These are phyloP conservation scores for Ricinus communis DNA, from an alignment of 345 rosid species.

Conservation along the genomic window DNA sequence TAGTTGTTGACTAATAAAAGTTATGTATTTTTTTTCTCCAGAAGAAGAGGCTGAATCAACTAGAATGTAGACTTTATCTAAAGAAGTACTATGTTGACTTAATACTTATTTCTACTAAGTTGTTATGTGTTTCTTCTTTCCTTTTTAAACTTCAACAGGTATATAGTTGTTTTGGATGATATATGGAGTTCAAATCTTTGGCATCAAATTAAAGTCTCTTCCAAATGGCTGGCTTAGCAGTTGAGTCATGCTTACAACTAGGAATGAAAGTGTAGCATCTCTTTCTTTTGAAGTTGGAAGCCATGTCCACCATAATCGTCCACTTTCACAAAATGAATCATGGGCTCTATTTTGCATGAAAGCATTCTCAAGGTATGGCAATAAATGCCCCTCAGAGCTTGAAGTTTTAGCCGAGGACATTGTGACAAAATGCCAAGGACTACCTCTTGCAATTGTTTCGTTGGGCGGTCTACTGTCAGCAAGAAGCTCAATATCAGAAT, in stretches of 20 bases:
- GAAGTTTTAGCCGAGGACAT: conserved; percentile 22
- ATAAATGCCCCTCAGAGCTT: conserved; percentile 10
- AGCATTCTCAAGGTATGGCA: conserved; percentile 29
- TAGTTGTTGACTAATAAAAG: too few species aligned
- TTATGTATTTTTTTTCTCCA: too few species aligned
- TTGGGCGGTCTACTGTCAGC: conserved; percentile 41
- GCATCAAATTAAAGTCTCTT: conserved; percentile 32
- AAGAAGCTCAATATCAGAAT: conserved; percentile 26
- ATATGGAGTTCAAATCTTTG: conserved; percentile 34
- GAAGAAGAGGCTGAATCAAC: too few species aligned
- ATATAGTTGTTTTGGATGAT: conserved; percentile 31
- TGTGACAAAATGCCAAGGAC: conserved; percentile 31
- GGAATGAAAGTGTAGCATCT: conserved; percentile 25
- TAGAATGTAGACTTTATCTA: too few species aligned
- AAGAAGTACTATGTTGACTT: too few species aligned
- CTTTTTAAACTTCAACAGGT: conserved; percentile 18
- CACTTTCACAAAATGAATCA: conserved; percentile 25
- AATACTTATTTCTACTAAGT: too few species aligned
- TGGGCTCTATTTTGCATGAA: conserved; percentile 41
- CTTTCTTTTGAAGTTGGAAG: conserved; percentile 26
- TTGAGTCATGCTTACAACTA: conserved; percentile 36
- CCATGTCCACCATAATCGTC: conserved; percentile 23
- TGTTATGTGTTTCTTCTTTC: too few species aligned
- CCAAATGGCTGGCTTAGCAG: conserved; percentile 34
- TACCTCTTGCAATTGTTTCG: conserved; percentile 44